phyloP scores from a whole-genome alignment of 176 grass and related monocot genomes.

The Carex parvula region DNA sequence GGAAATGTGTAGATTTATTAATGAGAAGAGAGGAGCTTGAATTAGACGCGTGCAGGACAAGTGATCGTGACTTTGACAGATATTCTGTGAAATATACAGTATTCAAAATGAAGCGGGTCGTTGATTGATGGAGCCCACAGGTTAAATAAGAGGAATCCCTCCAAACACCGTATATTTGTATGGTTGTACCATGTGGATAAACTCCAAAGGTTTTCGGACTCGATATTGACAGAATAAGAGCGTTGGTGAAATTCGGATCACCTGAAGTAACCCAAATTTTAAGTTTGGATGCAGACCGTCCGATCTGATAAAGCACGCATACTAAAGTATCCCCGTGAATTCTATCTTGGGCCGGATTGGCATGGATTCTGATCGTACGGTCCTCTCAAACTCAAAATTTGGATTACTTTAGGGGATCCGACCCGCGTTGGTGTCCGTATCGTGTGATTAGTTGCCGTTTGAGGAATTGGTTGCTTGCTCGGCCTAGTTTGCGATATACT shows the following conservation, averaged over 20 bases:
- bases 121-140: not conserved
- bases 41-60: not conserved
- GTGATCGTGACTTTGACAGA: not conserved
- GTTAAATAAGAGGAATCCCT: not conserved
- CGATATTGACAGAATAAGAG: not conserved
- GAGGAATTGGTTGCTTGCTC: not conserved
- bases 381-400: too few species aligned
- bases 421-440: not conserved
- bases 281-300: too few species aligned
- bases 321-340: too few species aligned
- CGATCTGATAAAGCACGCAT: too few species aligned
- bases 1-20: conserved; percentile 11
- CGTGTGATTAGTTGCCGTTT: not conserved
- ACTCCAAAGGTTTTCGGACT: not conserved
- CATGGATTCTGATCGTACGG: too few species aligned
- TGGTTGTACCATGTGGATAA: not conserved
- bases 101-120: not conserved
- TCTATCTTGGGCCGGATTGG: too few species aligned
- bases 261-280: too few species aligned
- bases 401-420: too few species aligned
- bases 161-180: too few species aligned
- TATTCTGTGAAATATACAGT: not conserved
- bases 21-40: not conserved
- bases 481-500: not conserved
- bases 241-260: not conserved